These are phyloP conservation scores for Forsythia viridissima DNA, from an alignment of 257 asterid genomes.

Conservation along the genomic window DNA sequence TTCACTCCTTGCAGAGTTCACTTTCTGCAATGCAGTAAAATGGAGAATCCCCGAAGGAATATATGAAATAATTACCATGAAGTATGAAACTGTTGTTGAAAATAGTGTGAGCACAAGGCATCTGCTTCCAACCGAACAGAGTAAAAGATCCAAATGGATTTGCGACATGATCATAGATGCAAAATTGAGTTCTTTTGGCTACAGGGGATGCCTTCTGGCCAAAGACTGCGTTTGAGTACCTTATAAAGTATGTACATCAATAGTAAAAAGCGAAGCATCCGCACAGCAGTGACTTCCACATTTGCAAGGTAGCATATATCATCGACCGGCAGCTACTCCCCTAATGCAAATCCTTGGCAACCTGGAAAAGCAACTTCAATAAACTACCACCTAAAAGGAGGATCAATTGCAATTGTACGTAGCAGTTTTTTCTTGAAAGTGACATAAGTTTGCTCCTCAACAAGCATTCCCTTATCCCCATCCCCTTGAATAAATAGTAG, in stretches of 20 bases:
- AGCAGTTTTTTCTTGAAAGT: constrained; percentile 17
- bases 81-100: not conserved
- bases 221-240: not conserved
- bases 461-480: not conserved
- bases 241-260: not conserved
- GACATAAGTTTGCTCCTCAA: not conserved
- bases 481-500: not conserved
- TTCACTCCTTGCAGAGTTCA: not conserved
- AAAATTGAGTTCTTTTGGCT: not conserved
- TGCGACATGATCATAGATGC: not conserved
- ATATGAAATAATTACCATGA: not conserved
- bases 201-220: not conserved
- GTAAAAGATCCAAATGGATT: not conserved
- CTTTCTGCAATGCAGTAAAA: not conserved
- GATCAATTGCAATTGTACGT: not conserved
- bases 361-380: not conserved
- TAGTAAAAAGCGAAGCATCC: not conserved
- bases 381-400: not conserved
- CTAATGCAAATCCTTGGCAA: not conserved
- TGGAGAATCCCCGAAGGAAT: not conserved
- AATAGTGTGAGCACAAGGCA: not conserved
- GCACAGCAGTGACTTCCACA: not conserved
- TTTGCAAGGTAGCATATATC: not conserved
- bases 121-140: not conserved
- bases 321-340: not conserved